Percentiles rank a stretch among this genome's conserved stretches.
Conservation (phyloP, 1,139 yeast species). For the Scheffersomyces parashehatae region DNA sequence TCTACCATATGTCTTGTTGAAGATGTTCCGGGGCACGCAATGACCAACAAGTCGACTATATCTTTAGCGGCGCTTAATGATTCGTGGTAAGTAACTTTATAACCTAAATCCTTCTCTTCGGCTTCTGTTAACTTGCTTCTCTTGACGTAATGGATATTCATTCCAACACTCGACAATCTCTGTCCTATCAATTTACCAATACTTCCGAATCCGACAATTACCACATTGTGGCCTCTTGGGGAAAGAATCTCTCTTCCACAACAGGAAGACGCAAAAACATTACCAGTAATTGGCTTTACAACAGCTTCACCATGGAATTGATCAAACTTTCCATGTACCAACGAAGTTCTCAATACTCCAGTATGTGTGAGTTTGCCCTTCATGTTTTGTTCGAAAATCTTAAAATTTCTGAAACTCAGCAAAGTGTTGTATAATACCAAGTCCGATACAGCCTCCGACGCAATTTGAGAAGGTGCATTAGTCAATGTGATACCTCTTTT, state of each 20-base stretch:
- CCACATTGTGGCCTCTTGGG: constrained; percentile 25
- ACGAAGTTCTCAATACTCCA: constrained; percentile 10
- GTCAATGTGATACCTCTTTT: constrained; percentile 21
- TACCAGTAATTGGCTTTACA: constrained; percentile 9
- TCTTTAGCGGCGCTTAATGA: constrained; percentile 22
- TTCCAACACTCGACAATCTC: constrained; percentile 21
- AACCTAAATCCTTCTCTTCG: constrained; percentile 16
- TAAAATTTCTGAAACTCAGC: constrained; percentile 24
- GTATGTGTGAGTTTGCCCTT: constrained; percentile 11
- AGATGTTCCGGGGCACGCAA: constrained; percentile 68
- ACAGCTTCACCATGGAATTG: constrained; percentile 8
- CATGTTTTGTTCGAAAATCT: constrained; percentile 11
- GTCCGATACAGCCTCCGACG: constrained; percentile 27
- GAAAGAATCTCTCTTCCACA: constrained; percentile 14
- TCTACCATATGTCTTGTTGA: constrained; percentile 61
- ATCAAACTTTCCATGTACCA: constrained; percentile 16
- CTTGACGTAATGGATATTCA: constrained; percentile 26
- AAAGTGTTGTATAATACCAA: constrained; percentile 22
- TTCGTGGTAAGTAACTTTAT: constrained; percentile 16
- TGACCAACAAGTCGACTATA: constrained; percentile 58
- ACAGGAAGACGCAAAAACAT: constrained; percentile 9
- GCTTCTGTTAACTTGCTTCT: constrained; percentile 13
- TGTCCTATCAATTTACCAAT: constrained; percentile 23
- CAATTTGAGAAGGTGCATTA: constrained; percentile 20
- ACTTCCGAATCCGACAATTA: constrained; percentile 26